A percentile compares a stretch with the other conserved stretches of the same genome.
These are phyloP conservation scores for Volutella citrinella DNA, from an alignment of 2,329 filamentous ascomycete species.

Conservation along the genomic window DNA sequence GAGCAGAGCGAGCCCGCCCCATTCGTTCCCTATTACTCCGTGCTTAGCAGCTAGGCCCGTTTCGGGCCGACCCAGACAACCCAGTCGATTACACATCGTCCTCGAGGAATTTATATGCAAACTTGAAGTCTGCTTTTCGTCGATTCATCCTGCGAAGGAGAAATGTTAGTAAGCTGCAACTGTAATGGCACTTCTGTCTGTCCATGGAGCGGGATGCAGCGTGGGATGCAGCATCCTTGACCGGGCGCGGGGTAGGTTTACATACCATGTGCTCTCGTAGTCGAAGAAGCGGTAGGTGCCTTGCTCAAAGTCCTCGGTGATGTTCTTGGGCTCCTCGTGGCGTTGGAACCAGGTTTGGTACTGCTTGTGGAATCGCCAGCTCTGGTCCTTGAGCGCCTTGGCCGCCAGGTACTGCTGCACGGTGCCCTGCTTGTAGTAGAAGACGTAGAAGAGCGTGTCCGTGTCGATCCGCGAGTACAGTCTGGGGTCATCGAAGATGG, in stretches of 20 bases:
- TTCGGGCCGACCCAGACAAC: too few species aligned
- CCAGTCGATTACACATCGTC: constrained; percentile 77
- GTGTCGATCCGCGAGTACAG: constrained; percentile 89
- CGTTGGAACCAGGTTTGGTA: constrained; percentile 99
- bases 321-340: constrained; percentile 96
- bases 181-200: not conserved
- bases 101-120: constrained; percentile 95
- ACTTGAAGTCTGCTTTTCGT: constrained; percentile 96
- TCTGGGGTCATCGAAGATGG: constrained; percentile 86
- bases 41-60: too few species aligned
- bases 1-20: too few species aligned
- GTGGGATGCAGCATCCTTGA: too few species aligned
- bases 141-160: constrained; percentile 89
- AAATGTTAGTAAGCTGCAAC: constrained; percentile 14
- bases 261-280: constrained; percentile 97
- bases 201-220: too few species aligned
- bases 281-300: constrained; percentile 99
- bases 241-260: too few species aligned
- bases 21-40: not conserved
- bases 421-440: constrained; percentile 97
- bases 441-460: constrained; percentile 96
- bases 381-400: constrained; percentile 96
- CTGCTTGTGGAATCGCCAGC: constrained; percentile 99
- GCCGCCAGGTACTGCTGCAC: constrained; percentile 95
- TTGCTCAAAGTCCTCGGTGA: constrained; percentile 98